Evolutionary conservation across 2,329 filamentous ascomycete genomes (phyloP).

Genomic region (Stachybotrys elegans): DNA sequence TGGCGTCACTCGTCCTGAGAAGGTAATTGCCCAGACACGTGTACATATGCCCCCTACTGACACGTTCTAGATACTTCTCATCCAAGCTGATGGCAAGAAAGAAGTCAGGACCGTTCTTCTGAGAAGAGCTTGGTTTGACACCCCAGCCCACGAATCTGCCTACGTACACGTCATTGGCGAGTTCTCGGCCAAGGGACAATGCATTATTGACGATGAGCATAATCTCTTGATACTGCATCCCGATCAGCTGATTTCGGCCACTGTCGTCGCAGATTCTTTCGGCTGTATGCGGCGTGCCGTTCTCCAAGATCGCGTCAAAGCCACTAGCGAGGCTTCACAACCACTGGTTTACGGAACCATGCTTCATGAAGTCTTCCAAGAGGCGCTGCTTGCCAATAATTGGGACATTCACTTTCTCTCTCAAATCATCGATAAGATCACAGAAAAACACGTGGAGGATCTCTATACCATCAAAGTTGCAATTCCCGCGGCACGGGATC

Average conservation of each 20-base stretch:
- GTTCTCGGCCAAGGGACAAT: constrained; percentile 66
- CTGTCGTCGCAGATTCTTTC: constrained; percentile 94
- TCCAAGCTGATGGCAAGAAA: constrained; percentile 71
- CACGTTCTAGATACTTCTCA: constrained; percentile 62
- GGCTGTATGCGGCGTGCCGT: constrained; percentile 86
- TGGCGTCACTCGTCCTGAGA: constrained; percentile 59
- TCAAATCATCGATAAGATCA: constrained; percentile 60
- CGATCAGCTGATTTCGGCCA: constrained; percentile 91
- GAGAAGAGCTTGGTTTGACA: constrained; percentile 82
- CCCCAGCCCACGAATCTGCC: constrained; percentile 65
- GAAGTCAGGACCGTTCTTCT: constrained; percentile 65
- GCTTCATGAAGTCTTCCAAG: constrained; percentile 92
- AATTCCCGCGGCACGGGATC: constrained; percentile 66
- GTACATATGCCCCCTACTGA: constrained; percentile 10
- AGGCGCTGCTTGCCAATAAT: constrained; percentile 74
- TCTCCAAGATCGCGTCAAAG: constrained; percentile 90
- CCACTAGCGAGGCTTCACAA: constrained; percentile 72
- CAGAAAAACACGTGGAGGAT: constrained; percentile 79
- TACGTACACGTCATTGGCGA: constrained; percentile 83
- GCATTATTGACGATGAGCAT: constrained; percentile 74
- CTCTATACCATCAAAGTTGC: constrained; percentile 82
- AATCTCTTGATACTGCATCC: constrained; percentile 90
- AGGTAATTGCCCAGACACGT: constrained; percentile 48
- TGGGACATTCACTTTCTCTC: constrained; percentile 71
- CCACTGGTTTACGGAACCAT: constrained; percentile 89